phyloP scores from a whole-genome alignment of 2,329 filamentous ascomycete species.

The Epichloe gansuensis region DNA sequence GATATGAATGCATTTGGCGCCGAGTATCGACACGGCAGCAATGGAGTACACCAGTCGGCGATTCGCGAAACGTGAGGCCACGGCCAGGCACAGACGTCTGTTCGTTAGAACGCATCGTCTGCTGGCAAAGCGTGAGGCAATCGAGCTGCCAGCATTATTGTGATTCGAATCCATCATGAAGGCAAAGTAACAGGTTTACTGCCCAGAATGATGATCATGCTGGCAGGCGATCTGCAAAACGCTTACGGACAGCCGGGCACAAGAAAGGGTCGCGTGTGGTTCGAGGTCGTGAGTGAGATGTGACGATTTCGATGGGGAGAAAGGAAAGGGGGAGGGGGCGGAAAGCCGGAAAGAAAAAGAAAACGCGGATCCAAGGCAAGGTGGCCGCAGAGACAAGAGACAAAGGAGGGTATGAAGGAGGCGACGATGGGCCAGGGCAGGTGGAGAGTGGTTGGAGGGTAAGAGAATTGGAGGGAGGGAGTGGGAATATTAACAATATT shows the following conservation, averaged over 20 bases:
- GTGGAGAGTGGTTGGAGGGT: background rate
- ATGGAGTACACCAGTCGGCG: slow-evolving; percentile 21
- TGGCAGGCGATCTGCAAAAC: too few relatives aligned
- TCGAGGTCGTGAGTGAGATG: background rate
- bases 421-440: background rate
- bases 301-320: background rate
- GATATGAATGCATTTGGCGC: slow-evolving; percentile 21
- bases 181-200: background rate
- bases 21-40: slow-evolving; percentile 17
- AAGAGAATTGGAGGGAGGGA: background rate
- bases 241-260: background rate
- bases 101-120: slow-evolving; percentile 2
- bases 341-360: background rate
- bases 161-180: slow-evolving; percentile 1
- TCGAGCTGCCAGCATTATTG: background rate
- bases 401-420: background rate
- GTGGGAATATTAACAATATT: background rate
- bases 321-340: too few relatives aligned
- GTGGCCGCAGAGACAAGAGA: background rate
- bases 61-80: slow-evolving; percentile 15
- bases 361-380: background rate
- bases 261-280: background rate
- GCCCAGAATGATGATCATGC: background rate
- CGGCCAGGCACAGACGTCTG: slow-evolving; percentile 7
- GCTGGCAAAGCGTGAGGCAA: slow-evolving; percentile 1